Evolutionary conservation across 2,329 filamentous ascomycete genomes (phyloP), one percentile per base, ranked within the genome.

Genomic region (Bisporella sp.): DNA sequence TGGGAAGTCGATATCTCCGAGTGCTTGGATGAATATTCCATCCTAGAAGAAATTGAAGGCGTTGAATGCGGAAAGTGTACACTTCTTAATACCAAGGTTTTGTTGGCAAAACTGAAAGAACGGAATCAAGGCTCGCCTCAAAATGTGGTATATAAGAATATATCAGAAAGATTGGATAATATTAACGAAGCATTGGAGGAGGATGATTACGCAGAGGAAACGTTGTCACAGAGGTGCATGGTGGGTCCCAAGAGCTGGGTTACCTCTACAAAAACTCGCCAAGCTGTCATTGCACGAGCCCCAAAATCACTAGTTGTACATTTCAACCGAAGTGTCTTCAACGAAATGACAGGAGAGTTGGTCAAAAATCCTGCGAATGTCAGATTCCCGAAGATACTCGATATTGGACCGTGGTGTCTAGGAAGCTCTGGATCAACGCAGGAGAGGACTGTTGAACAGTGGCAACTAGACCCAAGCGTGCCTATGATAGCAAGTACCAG

Each of bases 1-100:
- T 76, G 74, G 56, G 64, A 69, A 31, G 88, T 91, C 62, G 79
- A 89, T 54, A 70, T 97, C 0, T 82, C 83, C 51, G 84, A 93
- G 52, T 85, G 89, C 49, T 71, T 99, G 21, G 85, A 95, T 63
- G 83, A 89, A 28, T 96, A 92, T 64, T 93, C 89, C 31, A 79
- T 82, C 9, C 75, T 96, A 6, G 93, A 97, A 64, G 75, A 79
- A 1, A 96, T 99, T 51, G 83, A 89, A 58, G 89, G 89, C 0
- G 91, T 97, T 2, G 86, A 96, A 63, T 99, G 93, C 67, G 80
- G 84, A 12, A 95, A 92, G 61, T 99, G 93, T 68, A 96, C 92
- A 0, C 76, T 96, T 1, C 68, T 91, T 6, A 78, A 78, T 49
- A 70, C 71, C 13, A 71, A 75, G 50, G 65, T 66, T 6, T 65